A percentile compares a stretch with the other conserved stretches of the same genome.
phyloP scores from a whole-genome alignment of 2,329 filamentous ascomycete species.

The Phyllosticta citribraziliensis region DNA sequence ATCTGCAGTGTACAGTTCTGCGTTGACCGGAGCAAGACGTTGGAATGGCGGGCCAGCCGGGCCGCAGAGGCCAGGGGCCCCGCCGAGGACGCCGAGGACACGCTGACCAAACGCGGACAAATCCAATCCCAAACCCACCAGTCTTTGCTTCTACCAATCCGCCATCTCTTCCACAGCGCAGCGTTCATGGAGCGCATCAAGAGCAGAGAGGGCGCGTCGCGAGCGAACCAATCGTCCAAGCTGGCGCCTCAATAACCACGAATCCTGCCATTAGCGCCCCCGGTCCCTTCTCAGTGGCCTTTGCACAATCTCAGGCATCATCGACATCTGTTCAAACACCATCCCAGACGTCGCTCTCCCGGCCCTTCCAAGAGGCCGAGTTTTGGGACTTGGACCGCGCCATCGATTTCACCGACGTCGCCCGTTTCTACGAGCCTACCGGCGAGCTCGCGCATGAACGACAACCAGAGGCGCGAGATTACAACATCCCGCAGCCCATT shows the following conservation, averaged over 20 bases:
- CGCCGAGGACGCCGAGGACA: background rate
- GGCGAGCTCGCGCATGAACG: constrained; percentile 33
- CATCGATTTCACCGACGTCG: constrained; percentile 24
- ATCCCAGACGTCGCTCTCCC: background rate
- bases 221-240: background rate
- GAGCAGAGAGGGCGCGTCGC: background rate
- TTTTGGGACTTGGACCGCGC: constrained; percentile 31
- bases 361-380: background rate
- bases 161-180: background rate
- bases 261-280: background rate
- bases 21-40: background rate
- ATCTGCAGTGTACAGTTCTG: background rate
- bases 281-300: background rate
- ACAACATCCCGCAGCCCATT: constrained; percentile 26
- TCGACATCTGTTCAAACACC: background rate
- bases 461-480: constrained; percentile 25
- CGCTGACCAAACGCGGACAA: background rate
- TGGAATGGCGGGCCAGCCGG: background rate
- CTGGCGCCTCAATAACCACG: background rate
- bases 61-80: background rate
- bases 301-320: background rate
- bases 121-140: background rate
- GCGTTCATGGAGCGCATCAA: background rate
- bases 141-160: background rate
- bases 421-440: constrained; percentile 34